Evolutionary conservation across 352 stramenopile species (phyloP).

Genomic region (Phytophthora syringae): DNA sequence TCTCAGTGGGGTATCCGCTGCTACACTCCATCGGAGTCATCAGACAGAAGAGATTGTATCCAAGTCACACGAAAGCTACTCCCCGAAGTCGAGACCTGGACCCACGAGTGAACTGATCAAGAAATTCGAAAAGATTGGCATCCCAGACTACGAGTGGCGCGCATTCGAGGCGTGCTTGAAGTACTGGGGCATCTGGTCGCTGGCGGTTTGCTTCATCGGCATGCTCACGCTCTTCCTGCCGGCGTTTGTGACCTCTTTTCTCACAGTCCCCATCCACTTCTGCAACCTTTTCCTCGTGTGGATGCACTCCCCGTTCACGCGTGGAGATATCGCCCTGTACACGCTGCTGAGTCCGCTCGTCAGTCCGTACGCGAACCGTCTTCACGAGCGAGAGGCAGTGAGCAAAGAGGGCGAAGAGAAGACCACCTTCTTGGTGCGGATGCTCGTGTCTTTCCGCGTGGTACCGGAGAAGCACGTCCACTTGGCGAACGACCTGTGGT

Average conservation of each 20-base stretch:
- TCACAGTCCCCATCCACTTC: constrained; percentile 60
- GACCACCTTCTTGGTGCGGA: constrained; percentile 71
- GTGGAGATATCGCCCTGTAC: constrained; percentile 78
- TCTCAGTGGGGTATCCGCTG: constrained; percentile 73
- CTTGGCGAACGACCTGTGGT: constrained; percentile 79
- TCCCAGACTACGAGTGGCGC: constrained; percentile 64
- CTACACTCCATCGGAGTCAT: constrained; percentile 71
- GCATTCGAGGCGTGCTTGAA: constrained; percentile 81
- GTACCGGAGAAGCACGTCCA: constrained; percentile 73
- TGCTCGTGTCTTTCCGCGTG: constrained; percentile 68
- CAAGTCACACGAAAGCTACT: constrained; percentile 31
- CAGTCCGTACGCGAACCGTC: constrained; percentile 76
- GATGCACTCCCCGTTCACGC: constrained; percentile 81
- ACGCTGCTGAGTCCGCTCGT: constrained; percentile 68
- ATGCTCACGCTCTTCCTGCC: constrained; percentile 76
- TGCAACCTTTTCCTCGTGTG: constrained; percentile 80
- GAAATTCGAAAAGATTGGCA: constrained; percentile 39
- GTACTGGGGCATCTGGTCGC: constrained; percentile 87
- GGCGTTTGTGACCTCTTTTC: constrained; percentile 58
- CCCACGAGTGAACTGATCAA: constrained; percentile 34
- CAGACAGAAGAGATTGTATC: constrained; percentile 55
- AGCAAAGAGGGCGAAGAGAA: constrained; percentile 43
- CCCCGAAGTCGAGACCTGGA: constrained; percentile 10
- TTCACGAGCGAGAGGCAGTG: constrained; percentile 47
- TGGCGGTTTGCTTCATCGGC: constrained; percentile 49